Evolutionary conservation across 2,329 filamentous ascomycete genomes (phyloP), one percentile per base, ranked within the genome.

Genomic region (Cyclaneusma minus): DNA sequence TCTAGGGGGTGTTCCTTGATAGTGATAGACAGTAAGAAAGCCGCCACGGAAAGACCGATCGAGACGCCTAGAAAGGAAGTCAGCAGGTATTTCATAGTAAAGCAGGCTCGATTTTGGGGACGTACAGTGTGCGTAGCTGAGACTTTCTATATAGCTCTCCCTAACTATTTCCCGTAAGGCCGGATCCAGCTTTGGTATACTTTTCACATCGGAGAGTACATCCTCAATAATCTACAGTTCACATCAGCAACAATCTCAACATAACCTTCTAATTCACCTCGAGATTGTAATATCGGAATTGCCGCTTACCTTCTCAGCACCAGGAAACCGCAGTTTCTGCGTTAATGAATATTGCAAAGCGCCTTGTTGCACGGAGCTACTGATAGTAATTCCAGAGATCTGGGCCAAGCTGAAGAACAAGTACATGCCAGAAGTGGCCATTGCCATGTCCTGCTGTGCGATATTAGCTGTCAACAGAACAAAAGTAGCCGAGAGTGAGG

Each of bases 351-450:
- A 9, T 6, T 34, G 23, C 21, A 43, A 25, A 4, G 12, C 24
- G 5, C 25, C 27, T 22, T 36, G 20, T 13, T 37, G 32, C 7
- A 40, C 33, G 4, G 37, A 24, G 23, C 37, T 42, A n/a, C 23
- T 27, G 5, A 26, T 30, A 7, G 36, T 34, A 12, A 45, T 22
- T 4, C 40, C 41, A 19, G 35, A 22, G 16, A 44, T 33, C 32
- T 31, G 35, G 7, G 37, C 40, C 7, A 41, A 21, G 12, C 30
- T 34, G 7, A 22, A 22, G 13, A 51, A 42, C 2, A 67, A 38
- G 30, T 60, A 63, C 17, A 63, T 46, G 0, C 57, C 61, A 0
- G 57, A 54, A 0, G 54, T 56, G 0, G 61, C 60, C 30, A 66
- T 55, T 0, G 61, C 63, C 11, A 62, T 52, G 18, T 65, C 54